Evolutionary conservation across 2,329 filamentous ascomycete species (phyloP), one percentile per base, ranked within the genome.

Genomic region (Diaporthe destruens): DNA sequence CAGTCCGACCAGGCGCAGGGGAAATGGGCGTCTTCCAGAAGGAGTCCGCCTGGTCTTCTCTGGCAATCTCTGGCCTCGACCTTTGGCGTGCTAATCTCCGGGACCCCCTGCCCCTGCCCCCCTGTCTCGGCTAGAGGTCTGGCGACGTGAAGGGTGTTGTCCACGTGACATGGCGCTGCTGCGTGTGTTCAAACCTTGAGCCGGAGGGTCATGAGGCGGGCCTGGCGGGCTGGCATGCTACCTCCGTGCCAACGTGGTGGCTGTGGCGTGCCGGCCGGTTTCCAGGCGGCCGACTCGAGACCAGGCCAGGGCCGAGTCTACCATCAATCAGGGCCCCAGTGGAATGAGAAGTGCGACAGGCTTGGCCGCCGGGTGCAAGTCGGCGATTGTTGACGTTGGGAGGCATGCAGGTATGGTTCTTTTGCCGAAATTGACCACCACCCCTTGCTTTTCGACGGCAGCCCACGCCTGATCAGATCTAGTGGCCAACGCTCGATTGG

Each of bases 401-500:
- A 65, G 59, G 44, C 44, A 65, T 49, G 66, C 39, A 36, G 23
- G 66, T 47, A 49, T 57, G 47, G 67, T 51, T 59, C 20, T 51
- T 59, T 59, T 69, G 67, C 67, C 54, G 54, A 55, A 34, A 56
- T 68, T 68, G 42, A 51, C 44, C 44, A 49, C 32, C 23, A 44
- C 67, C 59, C 59, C 59, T 65, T 65, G 59, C 59, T 65, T 70
- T 25, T 57, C 44, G 55, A 69, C 36, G 54, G 54, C 66, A 69
- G 66, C 66, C 54, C 54, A 49, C 53, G 54, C 54, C 44, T 34
- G 54, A 44, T 49, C 29, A 61, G 55, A 61, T 32, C 29, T 49
- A 57, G 54, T 44, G 51, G 67, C 54, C 67, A 39, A 18, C 29
- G 8, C 42, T 51, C 44, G 59, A 65, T 65, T 36, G 29, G 12